Conservation (phyloP, 176 grass and related monocot species). For the Calamus simplicifolius region DNA sequence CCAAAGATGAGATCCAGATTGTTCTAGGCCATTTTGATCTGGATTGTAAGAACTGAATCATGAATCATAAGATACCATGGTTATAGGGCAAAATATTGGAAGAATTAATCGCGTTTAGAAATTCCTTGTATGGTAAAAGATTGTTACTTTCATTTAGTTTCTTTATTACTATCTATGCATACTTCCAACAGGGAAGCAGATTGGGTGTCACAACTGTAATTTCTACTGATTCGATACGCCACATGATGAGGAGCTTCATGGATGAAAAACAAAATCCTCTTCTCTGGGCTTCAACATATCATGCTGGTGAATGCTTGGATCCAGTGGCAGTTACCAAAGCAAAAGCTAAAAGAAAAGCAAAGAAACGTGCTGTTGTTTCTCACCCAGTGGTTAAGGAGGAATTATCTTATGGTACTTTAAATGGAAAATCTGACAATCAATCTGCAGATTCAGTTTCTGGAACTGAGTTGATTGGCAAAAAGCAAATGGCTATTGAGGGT, state of each 20-base stretch:
- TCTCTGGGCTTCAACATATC: slow-evolving; percentile 93
- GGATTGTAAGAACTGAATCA: too few species aligned
- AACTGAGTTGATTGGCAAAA: slow-evolving; percentile 56
- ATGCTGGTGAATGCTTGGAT: slow-evolving; percentile 86
- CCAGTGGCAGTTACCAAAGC: slow-evolving; percentile 67
- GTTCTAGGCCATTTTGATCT: too few species aligned
- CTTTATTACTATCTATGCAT: background rate
- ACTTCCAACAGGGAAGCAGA: slow-evolving; percentile 51
- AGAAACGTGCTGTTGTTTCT: slow-evolving; percentile 46
- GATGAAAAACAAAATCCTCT: slow-evolving; percentile 82
- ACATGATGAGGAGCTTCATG: slow-evolving; percentile 95
- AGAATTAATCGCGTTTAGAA: too few species aligned
- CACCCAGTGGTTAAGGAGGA: slow-evolving; percentile 24
- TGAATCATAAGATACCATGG: too few species aligned
- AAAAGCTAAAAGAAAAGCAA: slow-evolving; percentile 73
- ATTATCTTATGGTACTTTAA: slow-evolving; percentile 28
- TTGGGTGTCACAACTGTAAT: slow-evolving; percentile 83
- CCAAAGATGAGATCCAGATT: too few species aligned
- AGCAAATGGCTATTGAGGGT: slow-evolving; percentile 84
- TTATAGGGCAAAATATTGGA: too few species aligned
- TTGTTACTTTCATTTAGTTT: too few species aligned
- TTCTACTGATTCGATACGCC: slow-evolving; percentile 91
- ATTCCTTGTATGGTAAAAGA: too few species aligned
- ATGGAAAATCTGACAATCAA: slow-evolving; percentile 31
- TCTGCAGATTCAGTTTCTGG: slow-evolving; percentile 30